These are phyloP conservation scores for Calocybe gambosa DNA, from an alignment of 1,284 basidiomycete species.

Conservation along the genomic window DNA sequence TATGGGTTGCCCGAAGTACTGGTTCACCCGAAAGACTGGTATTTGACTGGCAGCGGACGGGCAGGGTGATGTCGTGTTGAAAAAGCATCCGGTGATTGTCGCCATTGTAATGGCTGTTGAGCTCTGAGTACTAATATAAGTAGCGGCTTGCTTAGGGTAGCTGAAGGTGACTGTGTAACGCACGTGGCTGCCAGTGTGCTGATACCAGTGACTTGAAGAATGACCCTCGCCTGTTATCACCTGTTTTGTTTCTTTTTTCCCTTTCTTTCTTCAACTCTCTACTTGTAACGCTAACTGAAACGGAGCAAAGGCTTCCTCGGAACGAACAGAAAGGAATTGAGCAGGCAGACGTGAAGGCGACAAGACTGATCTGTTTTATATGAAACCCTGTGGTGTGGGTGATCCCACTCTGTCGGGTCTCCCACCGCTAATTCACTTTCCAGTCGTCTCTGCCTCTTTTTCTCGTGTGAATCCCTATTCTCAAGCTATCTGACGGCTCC, in stretches of 20 bases:
- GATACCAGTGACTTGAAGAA: too few relatives aligned
- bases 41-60: constrained; percentile 2
- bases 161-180: too few relatives aligned
- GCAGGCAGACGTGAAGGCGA: neutral
- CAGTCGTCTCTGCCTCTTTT: constrained; percentile 8
- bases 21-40: constrained; percentile 13
- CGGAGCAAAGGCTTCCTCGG: neutral
- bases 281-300: too few relatives aligned
- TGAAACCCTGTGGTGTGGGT: constrained; percentile 18
- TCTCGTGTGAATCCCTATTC: constrained; percentile 19
- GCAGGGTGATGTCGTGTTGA: neutral
- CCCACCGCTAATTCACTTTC: constrained; percentile 15
- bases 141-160: neutral
- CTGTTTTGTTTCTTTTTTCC: too few relatives aligned
- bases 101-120: neutral
- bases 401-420: constrained; percentile 34
- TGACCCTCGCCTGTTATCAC: too few relatives aligned
- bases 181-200: constrained; percentile 18
- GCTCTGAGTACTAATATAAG: neutral
- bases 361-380: constrained; percentile 1
- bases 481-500: constrained; percentile 12
- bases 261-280: neutral
- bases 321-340: neutral
- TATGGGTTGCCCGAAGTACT: constrained; percentile 1
- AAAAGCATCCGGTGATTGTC: constrained; percentile 1